Percentiles rank a stretch among this genome's conserved stretches.
Conservation (phyloP, 139 green algal species). For the Tetradesmus lagerheimii region DNA sequence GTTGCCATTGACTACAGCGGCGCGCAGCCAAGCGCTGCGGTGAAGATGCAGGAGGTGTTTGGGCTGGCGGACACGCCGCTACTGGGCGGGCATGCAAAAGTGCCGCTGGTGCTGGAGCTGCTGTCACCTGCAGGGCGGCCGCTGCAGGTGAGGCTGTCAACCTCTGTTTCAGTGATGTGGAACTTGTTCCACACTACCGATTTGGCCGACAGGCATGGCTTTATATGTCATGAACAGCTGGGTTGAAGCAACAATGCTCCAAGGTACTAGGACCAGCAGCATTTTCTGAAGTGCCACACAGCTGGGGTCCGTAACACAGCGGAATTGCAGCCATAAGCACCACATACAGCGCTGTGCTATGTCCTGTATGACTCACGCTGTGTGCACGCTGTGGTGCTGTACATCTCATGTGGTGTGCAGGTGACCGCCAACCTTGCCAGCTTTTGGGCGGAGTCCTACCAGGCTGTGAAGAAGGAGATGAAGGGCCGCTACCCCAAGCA, state of each 20-base stretch:
- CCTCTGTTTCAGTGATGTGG: too few species aligned
- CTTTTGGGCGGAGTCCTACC: conserved; percentile 64
- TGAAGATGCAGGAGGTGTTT: conserved; percentile 67
- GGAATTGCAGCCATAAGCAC: too few species aligned
- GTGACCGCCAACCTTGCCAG: conserved; percentile 61
- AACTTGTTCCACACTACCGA: too few species aligned
- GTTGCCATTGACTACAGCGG: conserved; percentile 58
- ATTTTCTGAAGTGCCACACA: too few species aligned
- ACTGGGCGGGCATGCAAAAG: conserved; percentile 49
- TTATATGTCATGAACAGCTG: too few species aligned
- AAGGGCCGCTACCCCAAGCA: conserved; percentile 65
- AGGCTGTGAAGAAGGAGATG: conserved; percentile 58
- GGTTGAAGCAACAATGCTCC: too few species aligned
- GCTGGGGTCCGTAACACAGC: too few species aligned
- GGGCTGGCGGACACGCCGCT: conserved; percentile 59
- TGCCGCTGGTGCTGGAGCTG: conserved; percentile 65
- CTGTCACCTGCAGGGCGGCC: conserved; percentile 60
- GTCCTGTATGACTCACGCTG: too few species aligned
- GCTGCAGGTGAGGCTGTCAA: conserved; percentile 50
- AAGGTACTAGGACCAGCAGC: too few species aligned
- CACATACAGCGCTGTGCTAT: too few species aligned
- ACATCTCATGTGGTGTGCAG: conserved; percentile 45
- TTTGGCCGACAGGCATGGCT: too few species aligned
- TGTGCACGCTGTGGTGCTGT: neutral
- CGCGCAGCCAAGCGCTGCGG: conserved; percentile 26